phyloP scores from a whole-genome alignment of 2,329 filamentous ascomycete genomes.

The Eutypa lata region DNA sequence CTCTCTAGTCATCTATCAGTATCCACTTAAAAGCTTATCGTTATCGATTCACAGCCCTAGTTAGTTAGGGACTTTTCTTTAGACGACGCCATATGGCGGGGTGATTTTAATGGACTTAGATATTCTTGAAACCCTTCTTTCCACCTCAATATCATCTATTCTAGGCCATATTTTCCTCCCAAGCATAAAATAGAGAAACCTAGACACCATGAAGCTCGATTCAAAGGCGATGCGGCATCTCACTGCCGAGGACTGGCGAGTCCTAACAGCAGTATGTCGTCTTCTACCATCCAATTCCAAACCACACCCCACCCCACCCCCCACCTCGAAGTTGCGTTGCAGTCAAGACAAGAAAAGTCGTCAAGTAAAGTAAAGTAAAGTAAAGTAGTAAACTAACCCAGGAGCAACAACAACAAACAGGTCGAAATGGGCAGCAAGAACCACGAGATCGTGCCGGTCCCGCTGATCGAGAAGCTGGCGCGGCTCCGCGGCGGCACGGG shows the following conservation, averaged over 20 bases:
- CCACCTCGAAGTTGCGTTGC: slow-evolving; percentile 23
- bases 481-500: slow-evolving; percentile 74
- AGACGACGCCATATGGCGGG: not conserved
- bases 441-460: slow-evolving; percentile 92
- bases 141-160: too few species aligned
- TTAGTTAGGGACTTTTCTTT: not conserved
- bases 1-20: not conserved
- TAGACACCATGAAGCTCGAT: slow-evolving; percentile 82
- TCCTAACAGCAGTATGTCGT: slow-evolving; percentile 77
- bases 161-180: too few species aligned
- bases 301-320: slow-evolving; percentile 17
- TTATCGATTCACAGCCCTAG: not conserved
- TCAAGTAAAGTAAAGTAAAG: too few species aligned
- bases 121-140: too few species aligned
- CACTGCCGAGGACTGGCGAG: slow-evolving; percentile 88
- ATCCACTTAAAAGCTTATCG: slow-evolving; percentile 17
- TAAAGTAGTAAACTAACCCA: too few species aligned
- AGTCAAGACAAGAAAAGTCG: slow-evolving; percentile 29
- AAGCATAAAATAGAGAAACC: too few species aligned
- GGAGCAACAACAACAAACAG: too few species aligned
- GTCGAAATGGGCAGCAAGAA: slow-evolving; percentile 93
- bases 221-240: slow-evolving; percentile 92
- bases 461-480: slow-evolving; percentile 80
- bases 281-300: too few species aligned
- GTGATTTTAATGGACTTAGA: too few species aligned